A percentile compares a stretch with the other conserved stretches of the same genome.
phyloP scores from a whole-genome alignment of 2,329 filamentous ascomycete genomes.

The Xylariaceae sp. region DNA sequence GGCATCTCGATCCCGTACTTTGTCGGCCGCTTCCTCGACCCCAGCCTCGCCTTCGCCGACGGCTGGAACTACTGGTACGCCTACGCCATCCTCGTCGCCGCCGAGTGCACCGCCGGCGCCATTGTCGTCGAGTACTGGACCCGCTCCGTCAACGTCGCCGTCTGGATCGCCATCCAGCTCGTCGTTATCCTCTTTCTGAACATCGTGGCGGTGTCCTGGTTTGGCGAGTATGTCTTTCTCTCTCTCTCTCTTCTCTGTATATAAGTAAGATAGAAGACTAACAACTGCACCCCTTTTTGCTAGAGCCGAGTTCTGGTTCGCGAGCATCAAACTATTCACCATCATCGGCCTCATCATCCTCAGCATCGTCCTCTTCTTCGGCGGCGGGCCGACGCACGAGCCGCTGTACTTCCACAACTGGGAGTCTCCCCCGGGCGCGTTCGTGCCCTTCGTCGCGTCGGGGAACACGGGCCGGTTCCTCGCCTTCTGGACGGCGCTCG shows the following conservation, averaged over 20 bases:
- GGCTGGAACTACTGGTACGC: constrained; percentile 61
- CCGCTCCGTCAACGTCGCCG: constrained; percentile 43
- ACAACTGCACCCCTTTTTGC: too few relatives aligned
- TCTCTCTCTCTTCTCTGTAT: too few relatives aligned
- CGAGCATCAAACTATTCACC: constrained; percentile 54
- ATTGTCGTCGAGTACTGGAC: constrained; percentile 59
- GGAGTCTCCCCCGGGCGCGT: constrained; percentile 39
- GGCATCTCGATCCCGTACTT: constrained; percentile 55
- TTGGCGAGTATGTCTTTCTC: constrained; percentile 47
- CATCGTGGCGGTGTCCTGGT: constrained; percentile 51
- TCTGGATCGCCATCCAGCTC: constrained; percentile 57
- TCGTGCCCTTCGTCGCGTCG: constrained; percentile 41
- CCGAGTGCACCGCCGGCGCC: constrained; percentile 52
- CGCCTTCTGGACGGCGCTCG: constrained; percentile 52
- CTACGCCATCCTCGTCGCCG: constrained; percentile 52
- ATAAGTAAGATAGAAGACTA: too few relatives aligned
- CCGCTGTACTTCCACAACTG: constrained; percentile 47
- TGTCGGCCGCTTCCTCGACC: constrained; percentile 50
- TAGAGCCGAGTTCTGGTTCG: constrained; percentile 54
- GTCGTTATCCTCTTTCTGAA: constrained; percentile 50
- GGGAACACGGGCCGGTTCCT: constrained; percentile 50
- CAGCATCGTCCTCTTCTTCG: constrained; percentile 50
- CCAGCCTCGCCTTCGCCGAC: constrained; percentile 49
- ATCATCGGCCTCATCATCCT: constrained; percentile 54
- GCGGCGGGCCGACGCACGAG: constrained; percentile 46